Conservation (phyloP, 2,329 filamentous ascomycete species). For the Curvularia sp. region DNA sequence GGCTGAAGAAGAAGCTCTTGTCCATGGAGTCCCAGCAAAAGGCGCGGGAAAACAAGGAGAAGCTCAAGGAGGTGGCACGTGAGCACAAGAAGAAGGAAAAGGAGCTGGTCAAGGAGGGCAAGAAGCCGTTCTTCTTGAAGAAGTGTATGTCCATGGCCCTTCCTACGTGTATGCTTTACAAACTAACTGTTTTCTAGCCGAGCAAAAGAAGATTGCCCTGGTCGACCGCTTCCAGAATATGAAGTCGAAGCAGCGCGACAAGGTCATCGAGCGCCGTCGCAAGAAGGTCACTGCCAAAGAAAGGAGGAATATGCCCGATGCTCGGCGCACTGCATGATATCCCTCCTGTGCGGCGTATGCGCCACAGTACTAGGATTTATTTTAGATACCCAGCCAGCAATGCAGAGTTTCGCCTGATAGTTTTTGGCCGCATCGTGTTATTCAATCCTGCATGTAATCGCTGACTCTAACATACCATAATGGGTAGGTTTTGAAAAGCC, state of each 20-base stretch:
- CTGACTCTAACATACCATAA: no score
- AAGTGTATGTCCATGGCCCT: constrained; percentile 56
- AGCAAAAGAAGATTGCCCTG: constrained; percentile 86
- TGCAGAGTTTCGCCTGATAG: neutral
- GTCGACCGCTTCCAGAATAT: constrained; percentile 80
- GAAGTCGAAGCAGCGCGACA: constrained; percentile 84
- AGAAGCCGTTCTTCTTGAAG: constrained; percentile 94
- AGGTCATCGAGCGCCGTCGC: constrained; percentile 81
- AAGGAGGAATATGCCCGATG: constrained; percentile 66
- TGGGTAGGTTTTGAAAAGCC: no score
- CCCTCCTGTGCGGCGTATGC: no score
- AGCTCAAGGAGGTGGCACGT: constrained; percentile 71
- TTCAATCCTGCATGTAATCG: neutral
- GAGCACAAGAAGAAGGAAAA: constrained; percentile 85
- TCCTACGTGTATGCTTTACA: neutral
- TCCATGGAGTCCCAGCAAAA: constrained; percentile 81
- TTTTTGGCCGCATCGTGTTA: neutral
- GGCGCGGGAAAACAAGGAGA: constrained; percentile 72
- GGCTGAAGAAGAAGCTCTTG: constrained; percentile 74
- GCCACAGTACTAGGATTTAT: neutral
- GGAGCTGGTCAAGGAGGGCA: constrained; percentile 83
- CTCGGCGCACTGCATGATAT: constrained; percentile 39
- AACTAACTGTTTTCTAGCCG: constrained; percentile 57
- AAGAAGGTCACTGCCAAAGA: constrained; percentile 91
- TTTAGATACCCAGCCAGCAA: constrained; percentile 15